A percentile compares a stretch with the other conserved stretches of the same genome.
phyloP scores from a whole-genome alignment of 2,329 filamentous ascomycete genomes.

The Sclerotinia borealis region DNA sequence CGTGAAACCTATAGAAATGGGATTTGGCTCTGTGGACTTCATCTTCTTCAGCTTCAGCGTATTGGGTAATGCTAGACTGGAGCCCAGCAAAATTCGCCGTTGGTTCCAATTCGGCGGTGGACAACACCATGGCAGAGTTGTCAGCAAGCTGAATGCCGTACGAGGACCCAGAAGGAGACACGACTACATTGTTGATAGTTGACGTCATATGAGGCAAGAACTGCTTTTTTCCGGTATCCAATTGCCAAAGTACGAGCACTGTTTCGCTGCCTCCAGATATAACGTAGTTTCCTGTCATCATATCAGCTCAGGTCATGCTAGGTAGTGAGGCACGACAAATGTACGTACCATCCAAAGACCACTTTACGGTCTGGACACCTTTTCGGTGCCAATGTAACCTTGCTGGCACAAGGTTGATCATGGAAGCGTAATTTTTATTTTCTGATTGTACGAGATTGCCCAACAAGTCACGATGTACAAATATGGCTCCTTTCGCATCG shows the following conservation, averaged over 20 bases:
- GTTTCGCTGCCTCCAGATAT: slow-evolving; percentile 91
- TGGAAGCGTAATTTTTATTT: slow-evolving; percentile 24
- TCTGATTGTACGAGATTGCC: slow-evolving; percentile 43
- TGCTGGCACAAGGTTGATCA: slow-evolving; percentile 43
- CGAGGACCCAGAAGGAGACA: slow-evolving; percentile 72
- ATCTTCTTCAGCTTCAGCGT: slow-evolving; percentile 45
- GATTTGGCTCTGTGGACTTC: slow-evolving; percentile 44
- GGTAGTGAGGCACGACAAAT: background rate
- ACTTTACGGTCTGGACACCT: slow-evolving; percentile 77
- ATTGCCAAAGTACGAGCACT: slow-evolving; percentile 85
- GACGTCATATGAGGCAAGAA: slow-evolving; percentile 87
- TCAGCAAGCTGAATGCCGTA: slow-evolving; percentile 85
- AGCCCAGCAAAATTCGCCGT: slow-evolving; percentile 79
- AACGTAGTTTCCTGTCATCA: slow-evolving; percentile 73
- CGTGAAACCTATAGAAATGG: slow-evolving; percentile 23
- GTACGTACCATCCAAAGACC: slow-evolving; percentile 77
- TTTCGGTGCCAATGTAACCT: slow-evolving; percentile 89
- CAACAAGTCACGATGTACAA: slow-evolving; percentile 74
- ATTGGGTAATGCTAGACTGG: slow-evolving; percentile 55
- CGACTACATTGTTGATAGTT: slow-evolving; percentile 74
- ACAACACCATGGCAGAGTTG: slow-evolving; percentile 86
- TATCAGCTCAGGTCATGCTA: background rate
- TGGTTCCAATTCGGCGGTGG: slow-evolving; percentile 81
- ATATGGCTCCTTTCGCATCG: slow-evolving; percentile 67
- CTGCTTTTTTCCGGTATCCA: slow-evolving; percentile 77